These are phyloP conservation scores for Ustilago cynodontis DNA, from an alignment of 1,284 basidiomycete genomes.

Conservation along the genomic window DNA sequence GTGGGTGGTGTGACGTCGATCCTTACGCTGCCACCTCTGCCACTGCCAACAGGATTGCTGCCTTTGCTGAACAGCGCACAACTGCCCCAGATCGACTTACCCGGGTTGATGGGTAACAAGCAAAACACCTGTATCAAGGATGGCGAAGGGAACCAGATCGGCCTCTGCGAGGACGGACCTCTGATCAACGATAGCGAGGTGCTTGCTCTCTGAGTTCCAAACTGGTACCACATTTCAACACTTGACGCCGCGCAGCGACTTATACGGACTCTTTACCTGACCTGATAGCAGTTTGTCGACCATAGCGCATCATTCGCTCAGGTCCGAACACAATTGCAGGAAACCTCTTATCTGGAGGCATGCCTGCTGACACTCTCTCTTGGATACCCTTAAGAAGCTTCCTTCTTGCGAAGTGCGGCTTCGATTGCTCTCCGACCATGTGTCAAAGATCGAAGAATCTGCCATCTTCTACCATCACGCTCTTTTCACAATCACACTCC, in stretches of 20 bases:
- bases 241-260: not conserved
- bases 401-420: not conserved
- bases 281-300: not conserved
- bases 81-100: slow-evolving; percentile 35
- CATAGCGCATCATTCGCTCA: slow-evolving; percentile 11
- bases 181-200: slow-evolving; percentile 39
- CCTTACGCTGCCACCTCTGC: slow-evolving; percentile 19
- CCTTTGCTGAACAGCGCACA: slow-evolving; percentile 29
- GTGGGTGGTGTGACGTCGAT: slow-evolving; percentile 31
- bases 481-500: not conserved
- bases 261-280: not conserved
- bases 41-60: slow-evolving; percentile 29
- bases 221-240: not conserved
- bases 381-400: slow-evolving; percentile 1
- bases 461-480: not conserved
- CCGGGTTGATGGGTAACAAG: slow-evolving; percentile 29
- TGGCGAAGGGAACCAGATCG: slow-evolving; percentile 29
- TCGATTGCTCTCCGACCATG: not conserved
- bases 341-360: not conserved
- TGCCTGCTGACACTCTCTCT: not conserved
- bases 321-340: slow-evolving; percentile 5
- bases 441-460: not conserved
- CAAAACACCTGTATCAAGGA: slow-evolving; percentile 39
- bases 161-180: slow-evolving; percentile 26
- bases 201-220: slow-evolving; percentile 16